Evolutionary conservation across 805 yeast species (phyloP).

Genomic region (Candida piceae): DNA sequence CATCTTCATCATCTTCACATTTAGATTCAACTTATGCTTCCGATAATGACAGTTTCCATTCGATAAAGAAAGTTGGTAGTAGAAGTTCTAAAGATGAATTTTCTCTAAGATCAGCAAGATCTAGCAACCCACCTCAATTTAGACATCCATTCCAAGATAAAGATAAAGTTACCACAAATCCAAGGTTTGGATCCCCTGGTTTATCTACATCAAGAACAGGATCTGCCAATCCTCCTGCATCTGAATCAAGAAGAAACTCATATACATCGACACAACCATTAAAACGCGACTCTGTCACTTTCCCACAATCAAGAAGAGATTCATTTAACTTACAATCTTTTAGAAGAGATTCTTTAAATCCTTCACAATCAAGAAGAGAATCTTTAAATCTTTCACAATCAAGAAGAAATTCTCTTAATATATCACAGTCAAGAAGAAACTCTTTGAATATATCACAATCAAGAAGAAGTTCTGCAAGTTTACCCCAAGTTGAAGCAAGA

Average conservation of each 20-base stretch:
- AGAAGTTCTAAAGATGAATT: constrained; percentile 13
- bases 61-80: constrained; percentile 5
- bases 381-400: constrained; percentile 9
- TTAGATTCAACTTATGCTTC: constrained; percentile 5
- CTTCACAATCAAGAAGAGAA: constrained; percentile 4
- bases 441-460: constrained; percentile 13
- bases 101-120: constrained; percentile 2
- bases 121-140: constrained; percentile 45
- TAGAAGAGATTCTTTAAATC: constrained; percentile 6
- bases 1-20: background rate
- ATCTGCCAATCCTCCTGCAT: constrained; percentile 18
- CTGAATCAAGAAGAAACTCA: constrained; percentile 16
- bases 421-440: constrained; percentile 17
- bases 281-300: constrained; percentile 12
- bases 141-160: constrained; percentile 67
- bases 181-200: constrained; percentile 13
- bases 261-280: constrained; percentile 5
- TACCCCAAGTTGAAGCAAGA: constrained; percentile 10
- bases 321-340: constrained; percentile 2
- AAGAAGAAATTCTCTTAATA: constrained; percentile 14
- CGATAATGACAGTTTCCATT: constrained; percentile 8
- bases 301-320: constrained; percentile 4
- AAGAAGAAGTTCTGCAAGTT: constrained; percentile 15
- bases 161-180: constrained; percentile 10
- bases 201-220: constrained; percentile 28